These are phyloP conservation scores for Vanilla planifolia DNA, from an alignment of 106 monocot genomes.

Conservation along the genomic window DNA sequence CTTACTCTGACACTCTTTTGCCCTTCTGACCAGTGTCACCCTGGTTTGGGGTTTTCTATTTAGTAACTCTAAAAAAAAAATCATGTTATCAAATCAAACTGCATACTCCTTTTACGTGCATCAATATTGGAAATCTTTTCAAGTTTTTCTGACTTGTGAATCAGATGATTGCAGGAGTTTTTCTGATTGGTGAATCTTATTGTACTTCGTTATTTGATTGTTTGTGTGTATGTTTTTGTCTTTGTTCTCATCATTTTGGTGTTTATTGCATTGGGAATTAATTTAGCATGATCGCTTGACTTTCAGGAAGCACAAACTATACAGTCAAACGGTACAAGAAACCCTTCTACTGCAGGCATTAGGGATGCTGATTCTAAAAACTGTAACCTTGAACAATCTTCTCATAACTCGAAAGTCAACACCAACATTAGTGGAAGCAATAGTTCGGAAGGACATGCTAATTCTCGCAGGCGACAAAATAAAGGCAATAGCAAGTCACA, in stretches of 20 bases:
- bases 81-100: no score
- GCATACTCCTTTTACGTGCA: no score
- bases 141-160: no score
- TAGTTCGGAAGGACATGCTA: conserved; percentile 45
- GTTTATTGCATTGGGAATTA: background rate
- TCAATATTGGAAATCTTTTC: no score
- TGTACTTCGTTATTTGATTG: no score
- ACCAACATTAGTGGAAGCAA: conserved; percentile 21
- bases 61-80: no score
- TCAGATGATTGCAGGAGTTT: no score
- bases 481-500: conserved; percentile 50
- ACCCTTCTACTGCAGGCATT: conserved; percentile 11
- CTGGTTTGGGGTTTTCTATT: no score
- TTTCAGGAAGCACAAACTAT: conserved; percentile 55
- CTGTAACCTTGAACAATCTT: conserved; percentile 18
- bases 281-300: background rate
- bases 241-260: background rate
- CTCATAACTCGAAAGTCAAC: conserved; percentile 26
- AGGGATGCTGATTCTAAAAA: conserved; percentile 32
- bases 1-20: no score
- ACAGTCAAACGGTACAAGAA: conserved; percentile 20
- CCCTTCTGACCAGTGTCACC: no score
- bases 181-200: no score
- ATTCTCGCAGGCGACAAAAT: conserved; percentile 52
- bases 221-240: no score